A percentile compares a stretch with the other conserved stretches of the same genome.
phyloP scores from a whole-genome alignment of 192 early-diverging fungal species.

The Pilobolus umbonatus region DNA sequence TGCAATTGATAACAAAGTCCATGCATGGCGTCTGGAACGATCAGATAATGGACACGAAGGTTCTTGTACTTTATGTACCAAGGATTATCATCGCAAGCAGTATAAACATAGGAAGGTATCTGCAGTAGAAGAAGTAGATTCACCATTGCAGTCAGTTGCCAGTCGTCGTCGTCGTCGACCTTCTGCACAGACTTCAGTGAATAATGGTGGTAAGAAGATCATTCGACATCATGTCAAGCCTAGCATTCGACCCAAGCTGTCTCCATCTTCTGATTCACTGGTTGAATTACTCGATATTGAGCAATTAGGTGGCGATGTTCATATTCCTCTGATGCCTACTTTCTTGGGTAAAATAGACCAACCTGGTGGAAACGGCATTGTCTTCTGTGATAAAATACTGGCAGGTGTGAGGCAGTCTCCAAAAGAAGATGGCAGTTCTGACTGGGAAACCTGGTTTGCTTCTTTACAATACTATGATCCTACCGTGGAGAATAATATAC shows the following conservation, averaged over 20 bases:
- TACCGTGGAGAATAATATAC: background rate
- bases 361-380: conserved; percentile 8
- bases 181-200: too few species aligned
- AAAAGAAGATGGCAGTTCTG: background rate
- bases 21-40: conserved; percentile 29
- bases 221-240: background rate
- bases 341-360: conserved; percentile 29
- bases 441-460: conserved; percentile 28
- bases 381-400: conserved; percentile 28
- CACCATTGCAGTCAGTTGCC: background rate
- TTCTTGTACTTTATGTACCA: conserved; percentile 11
- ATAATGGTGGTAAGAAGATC: too few species aligned
- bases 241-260: background rate
- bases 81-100: conserved; percentile 22
- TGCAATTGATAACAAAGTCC: conserved; percentile 17
- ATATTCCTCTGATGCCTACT: conserved; percentile 8
- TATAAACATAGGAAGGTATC: background rate
- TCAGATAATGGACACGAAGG: conserved; percentile 9
- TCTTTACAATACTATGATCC: conserved; percentile 26
- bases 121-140: background rate
- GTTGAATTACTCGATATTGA: conserved; percentile 30
- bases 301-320: conserved; percentile 18
- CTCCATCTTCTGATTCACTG: background rate
- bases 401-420: conserved; percentile 21
- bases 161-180: background rate